Percentiles rank a stretch among this genome's conserved stretches.
Conservation (phyloP, 768 basidiomycete species). For the Auriculariales sp. region DNA sequence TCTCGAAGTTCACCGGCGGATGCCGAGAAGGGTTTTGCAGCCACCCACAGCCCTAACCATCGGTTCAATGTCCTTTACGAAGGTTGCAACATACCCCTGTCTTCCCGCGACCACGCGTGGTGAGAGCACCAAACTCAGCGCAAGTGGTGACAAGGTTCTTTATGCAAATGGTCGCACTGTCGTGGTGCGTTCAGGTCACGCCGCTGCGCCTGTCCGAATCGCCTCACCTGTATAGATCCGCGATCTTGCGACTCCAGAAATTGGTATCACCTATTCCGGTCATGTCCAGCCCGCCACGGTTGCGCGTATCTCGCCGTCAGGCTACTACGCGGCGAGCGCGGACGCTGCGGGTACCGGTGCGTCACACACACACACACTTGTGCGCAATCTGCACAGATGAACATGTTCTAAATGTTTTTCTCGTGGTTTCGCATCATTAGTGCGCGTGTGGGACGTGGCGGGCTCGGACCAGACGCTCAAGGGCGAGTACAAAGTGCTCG, state of each 20-base stretch:
- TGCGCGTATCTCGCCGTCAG: conserved; percentile 83
- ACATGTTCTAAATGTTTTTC: background rate
- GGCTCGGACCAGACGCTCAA: conserved; percentile 75
- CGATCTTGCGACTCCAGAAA: conserved; percentile 66
- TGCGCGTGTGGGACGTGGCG: conserved; percentile 86
- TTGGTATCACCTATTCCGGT: conserved; percentile 54
- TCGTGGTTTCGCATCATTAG: no score
- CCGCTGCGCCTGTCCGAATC: background rate
- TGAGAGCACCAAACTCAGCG: conserved; percentile 54
- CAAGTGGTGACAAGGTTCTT: conserved; percentile 64
- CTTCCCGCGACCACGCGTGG: conserved; percentile 59
- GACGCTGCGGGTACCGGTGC: conserved; percentile 70
- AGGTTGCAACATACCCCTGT: conserved; percentile 31
- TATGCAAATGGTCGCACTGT: conserved; percentile 78
- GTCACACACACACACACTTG: conserved; percentile 8
- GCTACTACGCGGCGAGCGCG: conserved; percentile 89
- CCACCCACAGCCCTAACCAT: no score
- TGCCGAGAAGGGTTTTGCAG: no score
- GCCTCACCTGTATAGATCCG: conserved; percentile 39
- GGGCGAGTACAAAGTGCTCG: conserved; percentile 61
- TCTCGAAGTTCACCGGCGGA: no score
- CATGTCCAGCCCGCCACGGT: conserved; percentile 79
- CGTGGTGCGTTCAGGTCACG: conserved; percentile 42
- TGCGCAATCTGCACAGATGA: background rate
- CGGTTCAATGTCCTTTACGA: no score